Evolutionary conservation across 2,329 filamentous ascomycete species (phyloP), one percentile per base, ranked within the genome.

Genomic region (Rhynchosporium secalis): DNA sequence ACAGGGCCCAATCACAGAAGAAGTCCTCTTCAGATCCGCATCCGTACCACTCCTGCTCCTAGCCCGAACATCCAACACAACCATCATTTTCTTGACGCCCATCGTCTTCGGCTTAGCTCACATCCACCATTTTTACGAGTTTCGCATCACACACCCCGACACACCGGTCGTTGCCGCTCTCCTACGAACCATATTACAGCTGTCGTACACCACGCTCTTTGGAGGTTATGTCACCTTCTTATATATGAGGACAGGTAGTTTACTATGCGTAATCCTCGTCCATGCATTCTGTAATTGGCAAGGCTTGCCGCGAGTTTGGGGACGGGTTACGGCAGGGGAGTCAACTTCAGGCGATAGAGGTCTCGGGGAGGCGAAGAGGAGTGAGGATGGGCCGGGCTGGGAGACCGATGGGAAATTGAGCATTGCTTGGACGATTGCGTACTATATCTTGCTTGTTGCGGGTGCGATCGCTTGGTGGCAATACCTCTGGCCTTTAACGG

Each of bases 51-150:
- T 97, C 10, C 88, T 97, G 72, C 78, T 97, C 36, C 79, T 92
- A 56, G 87, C 92, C 26, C 83, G 82, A 49, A 75, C 79, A 0
- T 72, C 74, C 3, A 77, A 68, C 28, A 65, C 65, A 2, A 78
- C 79, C 46, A 92, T 91, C 67, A 84, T 96, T 72, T 92, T 96
- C 77, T 78, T 91, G 10, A 91, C 91, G 1, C 94, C 94, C 6
- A 79, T 97, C 10, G 88, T 96, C 75, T 98, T 98, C 73, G 94
- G 94, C 57, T 86, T 96, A 49, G 93, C 95, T 7, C 95, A 99
- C 77, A 77, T 96, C 54, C 94, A 99, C 77, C 95, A 99, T 77
- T 92, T 96, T 75, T 96, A 96, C 78, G 95, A 98, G 77, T 96
- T 96, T 76, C 84, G 89, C 61, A 80, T 96, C 62, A 91, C 89